Conservation (phyloP, 805 yeast species). For the Spathaspora sp. region DNA sequence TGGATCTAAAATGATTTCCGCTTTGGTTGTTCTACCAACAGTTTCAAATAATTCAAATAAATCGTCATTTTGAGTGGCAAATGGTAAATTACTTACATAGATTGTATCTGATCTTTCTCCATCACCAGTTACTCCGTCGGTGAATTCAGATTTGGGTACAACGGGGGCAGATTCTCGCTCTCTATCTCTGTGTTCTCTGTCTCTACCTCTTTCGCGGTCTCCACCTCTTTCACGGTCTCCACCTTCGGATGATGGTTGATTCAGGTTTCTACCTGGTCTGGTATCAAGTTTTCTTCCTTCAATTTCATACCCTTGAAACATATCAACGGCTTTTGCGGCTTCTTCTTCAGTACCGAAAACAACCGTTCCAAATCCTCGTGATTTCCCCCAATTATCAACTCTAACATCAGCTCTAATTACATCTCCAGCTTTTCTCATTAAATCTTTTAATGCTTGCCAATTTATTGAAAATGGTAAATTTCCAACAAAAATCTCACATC, state of each 20-base stretch:
- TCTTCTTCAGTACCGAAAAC: conserved; percentile 62
- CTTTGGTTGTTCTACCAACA: conserved; percentile 69
- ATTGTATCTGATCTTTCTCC: conserved; percentile 49
- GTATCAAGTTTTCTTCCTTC: conserved; percentile 80
- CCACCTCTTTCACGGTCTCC: conserved; percentile 7
- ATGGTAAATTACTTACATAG: conserved; percentile 78
- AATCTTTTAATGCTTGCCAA: conserved; percentile 84
- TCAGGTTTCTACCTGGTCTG: conserved; percentile 52
- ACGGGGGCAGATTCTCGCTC: neutral
- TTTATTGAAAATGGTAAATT: conserved; percentile 78
- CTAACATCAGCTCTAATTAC: conserved; percentile 82
- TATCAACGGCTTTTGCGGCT: conserved; percentile 67
- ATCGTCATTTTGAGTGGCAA: conserved; percentile 83
- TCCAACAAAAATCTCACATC: conserved; percentile 67
- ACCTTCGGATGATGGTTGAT: conserved; percentile 9
- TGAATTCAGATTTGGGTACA: conserved; percentile 43
- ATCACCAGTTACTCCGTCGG: conserved; percentile 61
- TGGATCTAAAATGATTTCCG: conserved; percentile 65
- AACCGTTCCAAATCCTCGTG: conserved; percentile 86
- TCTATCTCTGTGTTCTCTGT: neutral
- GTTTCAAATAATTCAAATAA: conserved; percentile 82
- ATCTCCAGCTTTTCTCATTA: conserved; percentile 73
- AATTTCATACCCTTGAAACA: conserved; percentile 63
- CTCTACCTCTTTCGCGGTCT: conserved; percentile 1
- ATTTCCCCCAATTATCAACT: conserved; percentile 62